Base-by-base conservation (phyloP, 768 basidiomycete genomes). In the Tephrocybe rancida region DNA sequence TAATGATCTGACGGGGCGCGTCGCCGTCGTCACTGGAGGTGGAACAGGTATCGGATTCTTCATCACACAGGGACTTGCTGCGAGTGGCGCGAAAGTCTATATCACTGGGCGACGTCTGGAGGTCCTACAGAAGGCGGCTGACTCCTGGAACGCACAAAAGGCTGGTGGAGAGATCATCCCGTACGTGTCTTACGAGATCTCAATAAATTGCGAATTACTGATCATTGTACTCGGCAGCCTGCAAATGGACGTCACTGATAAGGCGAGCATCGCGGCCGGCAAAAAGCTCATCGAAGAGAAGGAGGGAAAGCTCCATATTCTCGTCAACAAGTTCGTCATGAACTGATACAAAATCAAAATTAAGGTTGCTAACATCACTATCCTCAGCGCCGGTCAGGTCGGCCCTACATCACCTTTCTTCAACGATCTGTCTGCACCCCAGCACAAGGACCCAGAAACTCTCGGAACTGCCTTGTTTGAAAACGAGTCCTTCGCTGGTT, bases 11-110 rank as follows among this genome's bases (percentile, higher is more conserved):
- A 67, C 75, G 21, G 85, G 83, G n/a, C 76, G 81, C 22, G 69
- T 89, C 26, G 79, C 79, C 18, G 52, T 82, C 18, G 81, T 82
- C 16, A 82, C 81, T 13, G 81, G 81, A 27, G 80, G 81, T 14
- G 81, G 79, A 30, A 79, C 80, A 0, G 80, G 80, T 1, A 82
- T 81, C 44, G 79, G 78, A 8, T 66, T 85, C 53, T 84, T 86
- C 81, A 90, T 90, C 51, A 73, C 88, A 8, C 75, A 78, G 48
- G 90, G 88, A 4, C 77, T 92, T 11, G 90, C 90, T 14, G 78
- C 85, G 25, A 87, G 85, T 60, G 89, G 90, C 1, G 89, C 90
- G 13, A 87, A 83, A 59, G 90, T 91, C 14, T 93, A 92, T 63
- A 88, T 92, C 60, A 86, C 84, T 2, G 87, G 88, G 16, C 75